phyloP scores from a whole-genome alignment of 176 grass and related monocot genomes.

The Avena sativa region DNA sequence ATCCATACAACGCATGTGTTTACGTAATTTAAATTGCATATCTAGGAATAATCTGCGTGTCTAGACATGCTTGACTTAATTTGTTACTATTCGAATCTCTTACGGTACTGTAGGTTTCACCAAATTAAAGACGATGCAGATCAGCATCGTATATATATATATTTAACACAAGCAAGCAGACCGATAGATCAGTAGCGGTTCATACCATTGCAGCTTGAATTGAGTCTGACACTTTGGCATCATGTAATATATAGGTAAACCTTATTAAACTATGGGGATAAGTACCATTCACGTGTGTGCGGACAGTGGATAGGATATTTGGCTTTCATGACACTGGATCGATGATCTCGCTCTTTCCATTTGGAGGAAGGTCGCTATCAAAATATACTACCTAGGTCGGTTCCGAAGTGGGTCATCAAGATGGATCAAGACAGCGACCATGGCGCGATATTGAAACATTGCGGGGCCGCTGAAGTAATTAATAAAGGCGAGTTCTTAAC shows the following conservation, averaged over 20 bases:
- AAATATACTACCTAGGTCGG: slow-evolving; percentile 55
- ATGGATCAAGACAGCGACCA: slow-evolving; percentile 8
- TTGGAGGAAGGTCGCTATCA: slow-evolving; percentile 62
- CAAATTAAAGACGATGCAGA: too few relatives aligned
- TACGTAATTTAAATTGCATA: not conserved
- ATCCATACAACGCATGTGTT: not conserved
- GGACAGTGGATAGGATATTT: slow-evolving; percentile 23
- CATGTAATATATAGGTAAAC: too few relatives aligned
- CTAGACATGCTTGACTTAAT: not conserved
- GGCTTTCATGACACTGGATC: slow-evolving; percentile 43
- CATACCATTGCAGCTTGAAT: too few relatives aligned
- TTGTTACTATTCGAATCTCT: too few relatives aligned
- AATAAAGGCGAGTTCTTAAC: not conserved
- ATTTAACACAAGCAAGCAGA: too few relatives aligned
- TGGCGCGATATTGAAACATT: not conserved
- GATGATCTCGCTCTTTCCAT: slow-evolving; percentile 36
- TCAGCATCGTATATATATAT: too few relatives aligned
- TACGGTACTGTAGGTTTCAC: too few relatives aligned
- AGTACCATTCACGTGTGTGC: slow-evolving; percentile 6
- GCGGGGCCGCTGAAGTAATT: not conserved
- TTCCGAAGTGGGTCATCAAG: slow-evolving; percentile 13
- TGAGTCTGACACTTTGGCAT: too few relatives aligned
- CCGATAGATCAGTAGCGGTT: too few relatives aligned
- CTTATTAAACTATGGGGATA: slow-evolving; percentile 13
- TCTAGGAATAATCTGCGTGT: not conserved